These are phyloP conservation scores for Curvularia spicifera DNA, from an alignment of 2,329 filamentous ascomycete genomes.

Conservation along the genomic window DNA sequence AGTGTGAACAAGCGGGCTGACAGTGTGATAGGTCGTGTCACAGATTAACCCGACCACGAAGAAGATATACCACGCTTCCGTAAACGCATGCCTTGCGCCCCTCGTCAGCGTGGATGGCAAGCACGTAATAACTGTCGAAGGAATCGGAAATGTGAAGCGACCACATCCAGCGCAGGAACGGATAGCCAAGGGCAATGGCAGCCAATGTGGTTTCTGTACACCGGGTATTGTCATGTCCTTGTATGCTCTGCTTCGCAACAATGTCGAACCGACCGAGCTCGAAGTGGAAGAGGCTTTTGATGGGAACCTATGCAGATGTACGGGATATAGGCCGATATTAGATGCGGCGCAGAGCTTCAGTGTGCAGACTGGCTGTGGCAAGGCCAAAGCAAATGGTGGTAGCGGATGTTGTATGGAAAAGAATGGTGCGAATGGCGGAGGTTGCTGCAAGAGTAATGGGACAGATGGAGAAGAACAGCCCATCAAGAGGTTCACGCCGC, in stretches of 20 bases:
- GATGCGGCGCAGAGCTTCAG: constrained; percentile 93
- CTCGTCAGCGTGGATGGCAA: constrained; percentile 94
- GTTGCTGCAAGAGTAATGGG: constrained; percentile 50
- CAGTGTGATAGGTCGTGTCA: constrained; percentile 69
- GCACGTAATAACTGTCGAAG: constrained; percentile 97
- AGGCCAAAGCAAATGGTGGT: constrained; percentile 64
- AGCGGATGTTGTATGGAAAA: constrained; percentile 75
- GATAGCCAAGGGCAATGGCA: constrained; percentile 88
- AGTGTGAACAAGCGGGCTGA: constrained; percentile 8
- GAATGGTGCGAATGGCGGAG: constrained; percentile 51
- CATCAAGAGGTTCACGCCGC: constrained; percentile 75
- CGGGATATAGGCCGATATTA: constrained; percentile 90
- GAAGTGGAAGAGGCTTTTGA: constrained; percentile 97
- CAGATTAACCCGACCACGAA: constrained; percentile 93
- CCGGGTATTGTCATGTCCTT: constrained; percentile 98
- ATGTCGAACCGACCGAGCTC: constrained; percentile 75
- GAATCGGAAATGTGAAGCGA: constrained; percentile 84
- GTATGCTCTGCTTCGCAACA: constrained; percentile 90
- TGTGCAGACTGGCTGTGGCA: constrained; percentile 62
- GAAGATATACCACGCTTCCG: constrained; percentile 92
- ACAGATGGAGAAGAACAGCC: constrained; percentile 49
- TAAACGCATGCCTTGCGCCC: constrained; percentile 94
- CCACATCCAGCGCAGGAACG: constrained; percentile 92
- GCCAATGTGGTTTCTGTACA: constrained; percentile 95
- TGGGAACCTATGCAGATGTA: constrained; percentile 94